Evolutionary conservation across 139 green algal species (phyloP), one percentile per base, ranked within the genome.

Genomic region (Coccomyxa sp.): DNA sequence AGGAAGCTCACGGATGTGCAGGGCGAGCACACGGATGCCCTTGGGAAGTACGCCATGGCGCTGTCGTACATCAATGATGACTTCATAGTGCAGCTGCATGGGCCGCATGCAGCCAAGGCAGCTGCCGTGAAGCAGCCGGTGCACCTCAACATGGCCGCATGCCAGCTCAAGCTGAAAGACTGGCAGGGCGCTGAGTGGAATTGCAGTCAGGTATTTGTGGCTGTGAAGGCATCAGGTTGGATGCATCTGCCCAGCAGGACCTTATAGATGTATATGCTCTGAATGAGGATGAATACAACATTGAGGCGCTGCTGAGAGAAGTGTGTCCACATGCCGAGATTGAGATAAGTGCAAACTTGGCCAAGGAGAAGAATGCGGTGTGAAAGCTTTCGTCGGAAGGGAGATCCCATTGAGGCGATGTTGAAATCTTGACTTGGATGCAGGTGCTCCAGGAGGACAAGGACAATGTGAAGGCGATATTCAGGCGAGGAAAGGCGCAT

Each of bases 21-120:
- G 29, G 64, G 64, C 6, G 64, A 71, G 29, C 12, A 38, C 29
- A 71, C 64, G n/a, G 83, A 86, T 54, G 89, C 91, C 0, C 80
- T 95, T 24, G 75, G 40, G 10, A 87, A 87, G 82, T 94, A 95
- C 74, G 82, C 81, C 39, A 73, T 93, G 84, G 89, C 88, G 0
- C 79, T 96, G 68, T 92, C 88, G 0, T 97, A 90, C 73, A 55
- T 95, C 39, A 87, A 95, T 64, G 89, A 94, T 68, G 93, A 97
- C 83, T 88, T 96, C 36, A 74, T 97, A 76, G 89, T 95, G 39
- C 93, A 97, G 85, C 83, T 96, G 69, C 82, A 94, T 29, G 93
- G 88, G 8, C 75, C 68, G 35, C 86, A 94, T 81, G 74, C 89
- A 34, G 79, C 92, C 38, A 81, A 89, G 78, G 92, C 90, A 0